Evolutionary conservation across 176 grass and related monocot species (phyloP), one percentile per base, ranked within the genome.

Genomic region (Calamus simplicifolius): DNA sequence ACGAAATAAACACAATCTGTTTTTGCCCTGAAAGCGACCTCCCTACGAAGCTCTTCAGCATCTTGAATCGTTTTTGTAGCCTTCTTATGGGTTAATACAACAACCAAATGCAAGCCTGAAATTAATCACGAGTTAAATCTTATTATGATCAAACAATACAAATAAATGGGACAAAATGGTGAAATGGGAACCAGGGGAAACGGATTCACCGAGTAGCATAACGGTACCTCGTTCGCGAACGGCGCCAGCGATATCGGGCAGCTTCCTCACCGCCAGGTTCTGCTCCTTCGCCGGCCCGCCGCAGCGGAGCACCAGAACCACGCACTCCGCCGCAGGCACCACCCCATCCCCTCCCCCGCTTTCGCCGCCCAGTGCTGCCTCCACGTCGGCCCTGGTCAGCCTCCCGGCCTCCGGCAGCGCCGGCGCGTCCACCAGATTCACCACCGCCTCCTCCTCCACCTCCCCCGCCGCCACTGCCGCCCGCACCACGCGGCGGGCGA

Each of bases 1-100:
- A 98, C 73, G 67, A 98, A 85, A 63, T 89, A 98, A 23, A 92
- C 81, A 25, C 84, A 89, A 18, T 98, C 81, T 4, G 83, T 98
- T 70, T 78, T 73, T 16, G 88, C 93, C 62, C 76, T 85, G 69
- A 92, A 83, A 0, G 88, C 69, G 52, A 92, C 76, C 73, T 92
- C 84, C 12, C 76, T 64, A 51, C 78, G 27, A 30, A 98, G 78
- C 27, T 98, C 84, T 62, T 88, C 87, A 16, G 93, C 81, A 73
- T 92, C 69, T 23, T 79, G 77, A 50, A 56, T 51, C 58, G 72
- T 80, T 77, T 51, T 82, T 66, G 81, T 73, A 15, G 75, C 57
- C 35, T 89, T 89, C 75, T 92, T 98, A 63, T 85, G 80, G 21
- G 88, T 98, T 55, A 98, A 13, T 25, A 89, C 87, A 28, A 92